Base-by-base conservation (phyloP, 768 basidiomycete species). In the Heimioporus sp. region DNA sequence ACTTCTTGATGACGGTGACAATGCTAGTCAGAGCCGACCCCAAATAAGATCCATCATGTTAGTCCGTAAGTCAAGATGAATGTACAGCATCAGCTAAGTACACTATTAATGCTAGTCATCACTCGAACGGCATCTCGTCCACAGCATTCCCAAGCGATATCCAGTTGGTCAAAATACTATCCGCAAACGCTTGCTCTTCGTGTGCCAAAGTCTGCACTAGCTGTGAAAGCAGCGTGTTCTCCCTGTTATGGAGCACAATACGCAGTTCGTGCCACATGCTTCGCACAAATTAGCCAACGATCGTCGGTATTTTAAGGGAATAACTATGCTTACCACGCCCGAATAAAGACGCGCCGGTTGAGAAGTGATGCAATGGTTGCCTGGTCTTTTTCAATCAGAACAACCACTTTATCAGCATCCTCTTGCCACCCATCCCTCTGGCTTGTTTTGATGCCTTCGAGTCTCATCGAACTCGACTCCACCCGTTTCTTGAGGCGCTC, bases 201-300 rank as follows among this genome's bases (percentile, higher is more conserved):
- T 76, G 77, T 3, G 85, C 83, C 66, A 94, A 90, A 1, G 73
- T 71, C 66, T 90, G 84, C 53, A 87, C 83, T 2, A 87, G 74
- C 54, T 86, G 76, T 0, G 88, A 87, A 24, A 95, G 70, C 34
- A 95, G 77, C 0, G 88, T 79, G 58, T 92, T 91, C 72, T 97
- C 94, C 49, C 88, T 78, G 57, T 95, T 93, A 68, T 97, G 93
- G 41, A 96, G 73, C 35, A 98, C 86, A 16, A 93, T 90, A 20
- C 91, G 84, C n/a, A 96, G 76, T 68, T 98, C 94, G 61, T 96
- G 90, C 93, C 94, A 98, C 80, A 97, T 82, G 58, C 94, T 93
- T 59, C 31, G 16, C 39, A 35, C 41, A 40, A 48, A 46, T 60
- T 53, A 53, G 41, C 36, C 38, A 49, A 17, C 35, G 30, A 43